Evolutionary conservation across 306 rosid species (phyloP).

Genomic region (Erythrophleum fordii): DNA sequence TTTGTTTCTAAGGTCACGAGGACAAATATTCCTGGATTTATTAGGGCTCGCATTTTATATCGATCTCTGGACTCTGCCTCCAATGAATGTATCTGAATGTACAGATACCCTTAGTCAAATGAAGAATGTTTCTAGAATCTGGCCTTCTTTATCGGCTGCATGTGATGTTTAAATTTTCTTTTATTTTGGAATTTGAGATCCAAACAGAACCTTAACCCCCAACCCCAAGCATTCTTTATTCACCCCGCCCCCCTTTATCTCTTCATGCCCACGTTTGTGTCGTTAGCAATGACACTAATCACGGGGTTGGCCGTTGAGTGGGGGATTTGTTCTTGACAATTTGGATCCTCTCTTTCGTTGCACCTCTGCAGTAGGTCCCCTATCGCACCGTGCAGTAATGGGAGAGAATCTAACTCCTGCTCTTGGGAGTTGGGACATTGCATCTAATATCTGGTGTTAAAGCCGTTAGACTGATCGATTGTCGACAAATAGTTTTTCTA

Average conservation of each 20-base stretch:
- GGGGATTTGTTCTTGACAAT: too few species aligned
- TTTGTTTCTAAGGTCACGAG: background rate
- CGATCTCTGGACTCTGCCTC: too few species aligned
- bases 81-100: background rate
- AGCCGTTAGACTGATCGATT: background rate
- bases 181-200: background rate
- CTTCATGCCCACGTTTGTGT: background rate
- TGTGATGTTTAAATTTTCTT: background rate
- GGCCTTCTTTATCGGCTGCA: background rate
- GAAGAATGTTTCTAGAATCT: background rate
- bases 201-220: background rate
- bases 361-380: too few species aligned
- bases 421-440: background rate
- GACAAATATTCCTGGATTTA: background rate
- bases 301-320: background rate
- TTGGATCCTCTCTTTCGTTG: too few species aligned
- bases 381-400: too few species aligned
- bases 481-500: background rate
- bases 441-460: background rate
- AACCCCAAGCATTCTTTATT: background rate
- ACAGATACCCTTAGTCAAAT: background rate
- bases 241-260: background rate
- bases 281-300: background rate
- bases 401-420: too few species aligned
- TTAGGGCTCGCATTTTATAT: background rate